Conservation (phyloP, 2,329 filamentous ascomycete species). For the Geosmithia flava region DNA sequence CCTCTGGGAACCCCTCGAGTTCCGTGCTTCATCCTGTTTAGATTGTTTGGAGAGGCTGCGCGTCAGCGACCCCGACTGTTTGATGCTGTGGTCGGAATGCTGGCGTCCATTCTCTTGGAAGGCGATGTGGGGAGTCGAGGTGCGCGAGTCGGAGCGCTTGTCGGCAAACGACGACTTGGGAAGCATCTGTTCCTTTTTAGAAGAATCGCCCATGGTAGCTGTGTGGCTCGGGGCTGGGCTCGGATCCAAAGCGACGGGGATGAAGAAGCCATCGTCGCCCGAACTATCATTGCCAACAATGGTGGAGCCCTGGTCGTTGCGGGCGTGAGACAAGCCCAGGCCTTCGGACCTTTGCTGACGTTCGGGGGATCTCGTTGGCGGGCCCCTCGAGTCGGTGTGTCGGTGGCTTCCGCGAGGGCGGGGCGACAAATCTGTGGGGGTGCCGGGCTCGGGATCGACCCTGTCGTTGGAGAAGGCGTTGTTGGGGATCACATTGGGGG, state of each 20-base stretch:
- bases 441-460: slow-evolving; percentile 49
- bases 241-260: slow-evolving; percentile 63
- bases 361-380: slow-evolving; percentile 42
- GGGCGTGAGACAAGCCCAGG: slow-evolving; percentile 58
- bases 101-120: slow-evolving; percentile 72
- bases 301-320: slow-evolving; percentile 63
- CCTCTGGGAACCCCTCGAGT: slow-evolving; percentile 18
- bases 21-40: slow-evolving; percentile 20
- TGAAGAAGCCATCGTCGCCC: slow-evolving; percentile 59
- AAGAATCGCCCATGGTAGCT: slow-evolving; percentile 21
- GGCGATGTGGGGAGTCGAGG: slow-evolving; percentile 75
- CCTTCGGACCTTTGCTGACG: slow-evolving; percentile 39
- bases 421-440: slow-evolving; percentile 58
- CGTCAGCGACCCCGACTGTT: slow-evolving; percentile 34
- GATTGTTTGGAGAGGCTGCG: slow-evolving; percentile 34
- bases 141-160: slow-evolving; percentile 34
- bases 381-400: slow-evolving; percentile 40
- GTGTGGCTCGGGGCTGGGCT: slow-evolving; percentile 40
- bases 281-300: slow-evolving; percentile 43
- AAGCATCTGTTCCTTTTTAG: slow-evolving; percentile 45
- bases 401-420: slow-evolving; percentile 39
- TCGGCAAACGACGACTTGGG: slow-evolving; percentile 28
- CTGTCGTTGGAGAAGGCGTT: slow-evolving; percentile 50
- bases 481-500: slow-evolving; percentile 56
- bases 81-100: slow-evolving; percentile 42